A percentile compares a stretch with the other conserved stretches of the same genome.
phyloP scores from a whole-genome alignment of 441 rosid species.

The Pelargonium myrrhifolium region DNA sequence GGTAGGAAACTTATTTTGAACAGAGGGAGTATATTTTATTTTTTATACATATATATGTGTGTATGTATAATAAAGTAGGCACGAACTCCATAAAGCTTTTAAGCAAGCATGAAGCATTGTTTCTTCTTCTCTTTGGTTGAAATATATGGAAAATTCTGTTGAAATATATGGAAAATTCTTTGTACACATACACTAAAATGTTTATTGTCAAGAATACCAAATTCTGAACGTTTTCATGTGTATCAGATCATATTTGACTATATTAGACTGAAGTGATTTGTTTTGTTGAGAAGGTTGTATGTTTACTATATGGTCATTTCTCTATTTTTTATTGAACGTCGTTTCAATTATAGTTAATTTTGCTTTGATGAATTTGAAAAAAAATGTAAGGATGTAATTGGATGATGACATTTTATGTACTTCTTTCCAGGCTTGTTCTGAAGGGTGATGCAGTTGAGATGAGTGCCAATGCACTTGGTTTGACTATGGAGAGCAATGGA shows the following conservation, averaged over 20 bases:
- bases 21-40: too few species aligned
- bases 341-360: neutral
- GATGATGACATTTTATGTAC: constrained; percentile 19
- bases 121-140: neutral
- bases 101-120: neutral
- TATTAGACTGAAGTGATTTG: neutral
- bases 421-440: constrained; percentile 53
- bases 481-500: constrained; percentile 95
- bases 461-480: constrained; percentile 76
- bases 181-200: neutral
- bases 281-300: neutral
- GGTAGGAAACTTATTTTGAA: too few species aligned
- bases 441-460: constrained; percentile 71
- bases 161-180: too few species aligned
- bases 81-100: neutral
- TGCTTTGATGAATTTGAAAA: constrained; percentile 6
- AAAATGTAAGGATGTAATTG: constrained; percentile 9
- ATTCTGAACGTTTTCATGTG: too few species aligned
- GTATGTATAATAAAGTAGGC: neutral
- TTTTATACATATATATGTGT: too few species aligned
- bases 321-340: neutral
- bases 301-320: neutral
- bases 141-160: neutral
- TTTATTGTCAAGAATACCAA: neutral
- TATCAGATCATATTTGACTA: too few species aligned